A percentile compares a stretch with the other conserved stretches of the same genome.
phyloP scores from a whole-genome alignment of 2,329 filamentous ascomycete species.

The Aphanocladium album region DNA sequence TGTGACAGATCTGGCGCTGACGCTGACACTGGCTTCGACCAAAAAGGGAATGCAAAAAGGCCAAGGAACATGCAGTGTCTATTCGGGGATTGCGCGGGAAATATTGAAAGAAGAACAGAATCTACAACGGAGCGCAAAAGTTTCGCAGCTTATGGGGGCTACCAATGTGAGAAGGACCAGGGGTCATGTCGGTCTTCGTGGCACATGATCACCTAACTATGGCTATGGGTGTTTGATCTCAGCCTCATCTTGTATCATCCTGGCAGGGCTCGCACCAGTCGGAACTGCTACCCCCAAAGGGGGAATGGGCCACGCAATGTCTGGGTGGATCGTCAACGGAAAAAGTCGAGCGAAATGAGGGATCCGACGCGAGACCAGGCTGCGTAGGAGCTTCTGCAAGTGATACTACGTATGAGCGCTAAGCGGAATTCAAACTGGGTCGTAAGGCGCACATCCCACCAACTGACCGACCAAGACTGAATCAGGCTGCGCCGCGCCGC shows the following conservation, averaged over 20 bases:
- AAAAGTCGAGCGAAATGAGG: neutral
- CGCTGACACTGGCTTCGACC: neutral
- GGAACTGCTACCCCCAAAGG: neutral
- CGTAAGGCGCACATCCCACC: too few species aligned
- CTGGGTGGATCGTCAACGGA: constrained; percentile 1
- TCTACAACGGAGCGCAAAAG: neutral
- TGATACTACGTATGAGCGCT: neutral
- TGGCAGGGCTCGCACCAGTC: neutral
- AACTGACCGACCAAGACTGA: too few species aligned
- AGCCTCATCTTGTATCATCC: constrained; percentile 7
- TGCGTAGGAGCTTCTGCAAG: neutral
- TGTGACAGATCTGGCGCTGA: too few species aligned
- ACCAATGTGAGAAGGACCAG: neutral
- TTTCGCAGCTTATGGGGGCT: neutral
- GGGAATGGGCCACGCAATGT: neutral
- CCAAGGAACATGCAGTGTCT: neutral
- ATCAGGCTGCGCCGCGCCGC: too few species aligned
- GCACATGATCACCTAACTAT: neutral
- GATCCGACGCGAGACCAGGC: neutral
- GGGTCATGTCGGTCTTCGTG: neutral
- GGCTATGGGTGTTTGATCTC: constrained; percentile 7
- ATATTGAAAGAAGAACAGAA: neutral
- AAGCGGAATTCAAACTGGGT: neutral
- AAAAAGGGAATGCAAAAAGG: neutral
- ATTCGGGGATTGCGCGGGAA: neutral